phyloP scores from a whole-genome alignment of 2,329 filamentous ascomycete genomes.

The Pseudocercospora macadamiae region DNA sequence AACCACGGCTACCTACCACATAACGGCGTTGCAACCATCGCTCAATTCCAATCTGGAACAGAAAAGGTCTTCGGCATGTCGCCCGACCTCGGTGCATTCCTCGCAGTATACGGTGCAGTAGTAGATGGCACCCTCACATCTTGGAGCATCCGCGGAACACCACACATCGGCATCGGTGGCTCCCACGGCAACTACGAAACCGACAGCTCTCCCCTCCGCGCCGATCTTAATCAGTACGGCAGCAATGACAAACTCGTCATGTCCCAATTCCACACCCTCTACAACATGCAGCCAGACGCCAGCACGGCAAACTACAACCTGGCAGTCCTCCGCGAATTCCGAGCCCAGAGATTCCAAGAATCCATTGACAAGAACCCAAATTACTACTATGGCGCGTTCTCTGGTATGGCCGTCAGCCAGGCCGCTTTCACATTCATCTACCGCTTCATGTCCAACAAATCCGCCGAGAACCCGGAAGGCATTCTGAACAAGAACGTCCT shows the following conservation, averaged over 20 bases:
- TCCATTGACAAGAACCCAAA: conserved; percentile 13
- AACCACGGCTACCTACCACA: conserved; percentile 40
- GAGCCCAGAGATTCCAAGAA: conserved; percentile 35
- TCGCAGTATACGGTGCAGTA: conserved; percentile 39
- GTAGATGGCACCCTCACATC: conserved; percentile 34
- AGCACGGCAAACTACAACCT: conserved; percentile 38
- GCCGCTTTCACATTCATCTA: conserved; percentile 25
- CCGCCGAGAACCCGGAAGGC: conserved; percentile 38
- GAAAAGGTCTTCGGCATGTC: conserved; percentile 35
- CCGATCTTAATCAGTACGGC: conserved; percentile 38
- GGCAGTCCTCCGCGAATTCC: conserved; percentile 33
- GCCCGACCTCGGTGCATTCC: conserved; percentile 37
- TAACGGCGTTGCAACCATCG: conserved; percentile 38
- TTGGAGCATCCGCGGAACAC: conserved; percentile 36
- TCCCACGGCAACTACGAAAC: conserved; percentile 41
- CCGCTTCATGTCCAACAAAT: conserved; percentile 40
- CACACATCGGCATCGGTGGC: conserved; percentile 32
- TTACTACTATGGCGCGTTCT: conserved; percentile 25
- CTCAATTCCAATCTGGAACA: conserved; percentile 35
- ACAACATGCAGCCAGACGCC: conserved; percentile 30
- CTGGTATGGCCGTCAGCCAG: conserved; percentile 1
- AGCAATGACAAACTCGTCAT: conserved; percentile 25
- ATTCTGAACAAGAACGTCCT: conserved; percentile 37
- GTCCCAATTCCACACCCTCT: conserved; percentile 31
- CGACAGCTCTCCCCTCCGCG: conserved; percentile 38